Evolutionary conservation across 2,329 filamentous ascomycete species (phyloP).

Genomic region (Pyricularia sp.): DNA sequence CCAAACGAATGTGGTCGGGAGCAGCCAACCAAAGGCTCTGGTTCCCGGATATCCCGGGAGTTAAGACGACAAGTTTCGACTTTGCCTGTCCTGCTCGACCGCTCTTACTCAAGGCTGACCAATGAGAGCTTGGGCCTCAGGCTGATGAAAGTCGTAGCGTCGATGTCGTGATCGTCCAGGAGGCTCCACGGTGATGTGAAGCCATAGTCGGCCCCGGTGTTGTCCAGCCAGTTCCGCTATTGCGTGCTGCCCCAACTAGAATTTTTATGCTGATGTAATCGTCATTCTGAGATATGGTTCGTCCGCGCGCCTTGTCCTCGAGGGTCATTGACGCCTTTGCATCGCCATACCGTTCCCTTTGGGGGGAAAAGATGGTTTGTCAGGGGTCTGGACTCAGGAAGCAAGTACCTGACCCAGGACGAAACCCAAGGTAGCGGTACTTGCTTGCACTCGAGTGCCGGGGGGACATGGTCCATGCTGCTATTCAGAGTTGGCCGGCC

Average conservation of each 20-base stretch:
- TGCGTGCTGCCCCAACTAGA: neutral
- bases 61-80: neutral
- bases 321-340: neutral
- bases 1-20: neutral
- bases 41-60: neutral
- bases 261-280: neutral
- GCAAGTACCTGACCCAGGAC: neutral
- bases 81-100: neutral
- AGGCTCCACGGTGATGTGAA: conserved; percentile 3
- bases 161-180: conserved; percentile 38
- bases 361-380: neutral
- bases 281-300: neutral
- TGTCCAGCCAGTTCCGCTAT: conserved; percentile 1
- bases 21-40: neutral
- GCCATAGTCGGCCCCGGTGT: conserved; percentile 1
- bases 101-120: neutral
- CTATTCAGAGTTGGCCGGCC: neutral
- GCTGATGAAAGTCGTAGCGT: conserved; percentile 38
- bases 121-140: neutral
- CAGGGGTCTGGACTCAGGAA: neutral
- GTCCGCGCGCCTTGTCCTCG: neutral
- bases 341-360: neutral
- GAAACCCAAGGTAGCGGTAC: neutral
- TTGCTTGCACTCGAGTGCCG: neutral
- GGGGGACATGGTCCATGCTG: neutral